These are phyloP conservation scores for Aureobasidium musti DNA, from an alignment of 2,329 filamentous ascomycete genomes.

Conservation along the genomic window DNA sequence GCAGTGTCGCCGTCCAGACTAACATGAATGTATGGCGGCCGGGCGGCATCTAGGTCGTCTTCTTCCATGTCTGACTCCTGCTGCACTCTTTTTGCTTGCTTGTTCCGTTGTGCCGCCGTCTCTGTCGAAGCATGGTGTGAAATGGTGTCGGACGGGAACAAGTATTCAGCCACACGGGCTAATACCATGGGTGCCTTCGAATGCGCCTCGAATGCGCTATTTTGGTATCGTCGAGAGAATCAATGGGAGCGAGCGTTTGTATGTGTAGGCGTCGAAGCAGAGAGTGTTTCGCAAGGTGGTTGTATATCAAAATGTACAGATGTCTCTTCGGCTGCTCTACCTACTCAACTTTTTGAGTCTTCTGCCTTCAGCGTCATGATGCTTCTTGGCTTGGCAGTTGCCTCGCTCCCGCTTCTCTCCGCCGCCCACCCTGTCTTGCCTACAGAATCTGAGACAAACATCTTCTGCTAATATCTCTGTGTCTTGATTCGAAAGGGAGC, in stretches of 20 bases:
- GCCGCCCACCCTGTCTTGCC: constrained; percentile 7
- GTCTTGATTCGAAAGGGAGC: neutral
- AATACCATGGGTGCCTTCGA: constrained; percentile 49
- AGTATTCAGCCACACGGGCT: constrained; percentile 53
- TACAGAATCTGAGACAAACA: neutral
- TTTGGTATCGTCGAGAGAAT: neutral
- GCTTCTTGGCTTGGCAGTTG: constrained; percentile 16
- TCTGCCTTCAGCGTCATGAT: constrained; percentile 25
- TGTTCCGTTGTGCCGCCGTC: constrained; percentile 19
- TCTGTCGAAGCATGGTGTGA: constrained; percentile 30
- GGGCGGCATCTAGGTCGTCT: constrained; percentile 38
- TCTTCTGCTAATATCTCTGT: no score
- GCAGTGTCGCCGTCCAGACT: constrained; percentile 31
- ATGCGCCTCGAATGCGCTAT: constrained; percentile 29
- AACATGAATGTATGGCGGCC: constrained; percentile 54
- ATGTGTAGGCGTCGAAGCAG: neutral
- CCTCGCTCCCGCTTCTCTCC: constrained; percentile 14
- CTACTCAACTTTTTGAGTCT: constrained; percentile 24
- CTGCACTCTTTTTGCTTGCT: constrained; percentile 4
- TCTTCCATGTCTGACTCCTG: constrained; percentile 13
- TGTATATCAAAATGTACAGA: neutral
- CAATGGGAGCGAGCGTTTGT: neutral
- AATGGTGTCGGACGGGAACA: constrained; percentile 42
- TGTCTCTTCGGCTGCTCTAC: neutral
- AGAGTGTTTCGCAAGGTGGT: neutral